These are phyloP conservation scores for Urostyla sp. DNA, from an alignment of 73 alveolate species.

Conservation along the genomic window DNA sequence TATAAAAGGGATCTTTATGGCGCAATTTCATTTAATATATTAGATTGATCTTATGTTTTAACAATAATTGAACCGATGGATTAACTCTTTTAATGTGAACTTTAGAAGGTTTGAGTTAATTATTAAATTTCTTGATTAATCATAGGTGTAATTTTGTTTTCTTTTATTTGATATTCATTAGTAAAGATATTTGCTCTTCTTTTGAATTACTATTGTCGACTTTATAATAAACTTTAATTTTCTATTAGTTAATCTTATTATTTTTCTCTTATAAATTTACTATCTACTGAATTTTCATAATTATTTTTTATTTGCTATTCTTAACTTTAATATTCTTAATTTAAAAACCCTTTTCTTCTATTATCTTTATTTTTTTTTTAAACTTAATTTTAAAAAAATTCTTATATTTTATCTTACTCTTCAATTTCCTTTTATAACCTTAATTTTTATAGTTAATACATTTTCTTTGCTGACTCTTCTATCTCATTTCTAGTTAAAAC, in stretches of 20 bases:
- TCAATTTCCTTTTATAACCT: background rate
- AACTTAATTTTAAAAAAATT: background rate
- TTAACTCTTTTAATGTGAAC: too few species aligned
- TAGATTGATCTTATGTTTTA: too few species aligned
- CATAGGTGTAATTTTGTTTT: too few species aligned
- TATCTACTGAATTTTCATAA: background rate
- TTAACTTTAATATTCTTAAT: background rate
- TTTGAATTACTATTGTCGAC: background rate
- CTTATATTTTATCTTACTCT: background rate
- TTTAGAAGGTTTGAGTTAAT: too few species aligned
- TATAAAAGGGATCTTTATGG: too few species aligned
- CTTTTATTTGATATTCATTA: background rate
- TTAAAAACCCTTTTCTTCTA: background rate
- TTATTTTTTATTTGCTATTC: background rate
- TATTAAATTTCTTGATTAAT: too few species aligned
- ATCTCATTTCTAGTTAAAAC: conserved; percentile 22
- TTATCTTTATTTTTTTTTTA: background rate
- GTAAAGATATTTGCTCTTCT: background rate
- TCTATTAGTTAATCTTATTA: background rate
- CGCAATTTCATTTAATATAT: too few species aligned
- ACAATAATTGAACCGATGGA: too few species aligned
- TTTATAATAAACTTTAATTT: background rate
- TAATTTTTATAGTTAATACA: background rate
- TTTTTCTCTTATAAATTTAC: background rate
- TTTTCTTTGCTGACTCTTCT: background rate